Conservation (phyloP, 1,284 basidiomycete species). For the Cutaneotrichosporon curvatum region DNA sequence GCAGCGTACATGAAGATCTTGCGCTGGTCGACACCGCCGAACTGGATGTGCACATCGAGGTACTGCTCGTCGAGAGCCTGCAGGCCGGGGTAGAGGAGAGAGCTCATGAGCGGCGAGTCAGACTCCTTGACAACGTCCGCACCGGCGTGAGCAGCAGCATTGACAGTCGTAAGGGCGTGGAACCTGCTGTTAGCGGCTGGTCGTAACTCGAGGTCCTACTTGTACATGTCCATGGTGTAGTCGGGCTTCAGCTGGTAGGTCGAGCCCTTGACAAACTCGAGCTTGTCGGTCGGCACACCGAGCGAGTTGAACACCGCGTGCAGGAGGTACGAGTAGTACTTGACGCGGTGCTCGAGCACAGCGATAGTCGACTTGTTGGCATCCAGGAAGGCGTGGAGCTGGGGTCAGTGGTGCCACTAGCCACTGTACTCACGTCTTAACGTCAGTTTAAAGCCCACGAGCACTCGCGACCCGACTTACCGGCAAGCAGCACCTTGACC, state of each 20-base stretch:
- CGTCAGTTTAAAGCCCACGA: too few species aligned
- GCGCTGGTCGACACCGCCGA: constrained; percentile 96
- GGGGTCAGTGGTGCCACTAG: constrained; percentile 10
- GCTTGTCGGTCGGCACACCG: constrained; percentile 78
- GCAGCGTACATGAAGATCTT: constrained; percentile 99
- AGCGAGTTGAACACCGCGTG: constrained; percentile 76
- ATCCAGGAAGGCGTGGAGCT: constrained; percentile 98
- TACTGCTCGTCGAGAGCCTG: constrained; percentile 98
- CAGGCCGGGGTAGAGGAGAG: constrained; percentile 89
- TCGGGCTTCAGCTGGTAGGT: constrained; percentile 80
- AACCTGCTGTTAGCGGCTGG: constrained; percentile 47
- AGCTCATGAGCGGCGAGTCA: constrained; percentile 80
- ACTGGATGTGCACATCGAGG: constrained; percentile 93
- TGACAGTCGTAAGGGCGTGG: constrained; percentile 81
- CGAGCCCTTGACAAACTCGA: constrained; percentile 74
- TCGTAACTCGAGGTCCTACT: constrained; percentile 21
- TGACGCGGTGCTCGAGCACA: constrained; percentile 77
- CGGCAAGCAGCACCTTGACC: constrained; percentile 85
- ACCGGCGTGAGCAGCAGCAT: constrained; percentile 98
- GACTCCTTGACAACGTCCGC: constrained; percentile 99
- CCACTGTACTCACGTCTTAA: constrained; percentile 5
- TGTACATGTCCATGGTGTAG: constrained; percentile 94
- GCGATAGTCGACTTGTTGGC: constrained; percentile 97
- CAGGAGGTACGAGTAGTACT: constrained; percentile 83
- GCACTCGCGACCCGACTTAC: constrained; percentile 45